Evolutionary conservation across 768 basidiomycete species (phyloP), one percentile per base, ranked within the genome.

Genomic region (Podaxis sp.): DNA sequence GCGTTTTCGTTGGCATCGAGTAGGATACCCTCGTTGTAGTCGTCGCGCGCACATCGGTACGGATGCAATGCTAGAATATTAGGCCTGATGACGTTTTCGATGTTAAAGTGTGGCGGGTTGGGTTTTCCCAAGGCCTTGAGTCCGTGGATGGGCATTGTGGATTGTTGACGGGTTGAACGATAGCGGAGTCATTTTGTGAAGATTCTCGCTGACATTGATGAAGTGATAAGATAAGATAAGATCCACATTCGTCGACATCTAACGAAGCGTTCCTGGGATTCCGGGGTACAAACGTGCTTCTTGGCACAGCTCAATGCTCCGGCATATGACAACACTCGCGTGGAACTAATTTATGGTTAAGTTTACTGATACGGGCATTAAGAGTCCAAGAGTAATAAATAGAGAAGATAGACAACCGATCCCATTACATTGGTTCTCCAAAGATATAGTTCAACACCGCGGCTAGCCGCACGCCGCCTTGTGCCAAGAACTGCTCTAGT

Each of bases 1-100:
- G 96, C 85, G 72, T 99, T 99, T 79, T 99, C 97, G 76, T 99
- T 99, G 13, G 97, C 97, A 68, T 99, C 97, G 22, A 99, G 85
- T 28, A 99, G 85, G 69, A 98, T 89, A 24, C 96, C 96, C 2
- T 85, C 78, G 53, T 88, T 86, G 77, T 97, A 99, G 77, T 99
- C 96, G 70, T 99, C 96, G 52, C 97, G 82, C 0, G 97, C 97
- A 69, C 95, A 98, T 33, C 96, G 88, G 75, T 99, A 99, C 0
- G 97, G 97, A 53, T 88, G 87, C 13, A 99, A 80, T 0, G 92
- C 78, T 53, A 97, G 89, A 69, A 99, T 96, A 71, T 99, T 99
- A 2, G 93, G 90, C n/a, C 96, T 84, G 67, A 98, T 91, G 59
- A 92, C 90, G 37, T 78, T 75, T 75, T 92, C 88, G 62, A 99